These are phyloP conservation scores for Sugiyamaella paludigena DNA, from an alignment of 1,139 yeast genomes.

Conservation along the genomic window DNA sequence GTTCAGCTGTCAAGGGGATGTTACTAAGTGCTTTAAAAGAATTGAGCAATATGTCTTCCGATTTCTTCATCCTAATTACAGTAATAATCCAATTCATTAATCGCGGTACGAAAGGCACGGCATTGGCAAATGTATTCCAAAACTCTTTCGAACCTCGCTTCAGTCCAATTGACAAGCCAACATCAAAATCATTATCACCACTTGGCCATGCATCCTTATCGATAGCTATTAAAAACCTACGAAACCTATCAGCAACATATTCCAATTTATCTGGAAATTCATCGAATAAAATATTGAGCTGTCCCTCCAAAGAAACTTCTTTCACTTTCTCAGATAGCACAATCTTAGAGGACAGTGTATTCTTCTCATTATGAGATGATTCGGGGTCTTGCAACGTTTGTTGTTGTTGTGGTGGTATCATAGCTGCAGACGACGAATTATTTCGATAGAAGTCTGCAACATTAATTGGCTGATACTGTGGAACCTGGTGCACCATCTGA, in stretches of 20 bases:
- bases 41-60: slow-evolving; percentile 13
- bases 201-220: slow-evolving; percentile 21
- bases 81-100: background rate
- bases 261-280: background rate
- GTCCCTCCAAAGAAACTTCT: background rate
- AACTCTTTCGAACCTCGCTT: slow-evolving; percentile 24
- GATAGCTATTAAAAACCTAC: slow-evolving; percentile 16
- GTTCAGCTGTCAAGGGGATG: slow-evolving; percentile 21
- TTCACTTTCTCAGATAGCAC: no score
- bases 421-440: background rate
- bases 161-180: slow-evolving; percentile 25
- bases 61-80: slow-evolving; percentile 11
- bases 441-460: slow-evolving; percentile 7
- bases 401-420: no score
- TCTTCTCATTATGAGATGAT: no score
- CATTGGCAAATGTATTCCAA: slow-evolving; percentile 24
- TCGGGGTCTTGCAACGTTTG: no score
- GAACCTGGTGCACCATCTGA: background rate
- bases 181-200: slow-evolving; percentile 22
- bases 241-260: slow-evolving; percentile 14
- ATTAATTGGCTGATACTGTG: background rate
- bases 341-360: no score
- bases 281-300: slow-evolving; percentile 2
- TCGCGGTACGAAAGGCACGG: background rate
- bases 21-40: slow-evolving; percentile 24